Conservation (phyloP, 2,329 filamentous ascomycete species). For the Verticillium zaregamsianum region DNA sequence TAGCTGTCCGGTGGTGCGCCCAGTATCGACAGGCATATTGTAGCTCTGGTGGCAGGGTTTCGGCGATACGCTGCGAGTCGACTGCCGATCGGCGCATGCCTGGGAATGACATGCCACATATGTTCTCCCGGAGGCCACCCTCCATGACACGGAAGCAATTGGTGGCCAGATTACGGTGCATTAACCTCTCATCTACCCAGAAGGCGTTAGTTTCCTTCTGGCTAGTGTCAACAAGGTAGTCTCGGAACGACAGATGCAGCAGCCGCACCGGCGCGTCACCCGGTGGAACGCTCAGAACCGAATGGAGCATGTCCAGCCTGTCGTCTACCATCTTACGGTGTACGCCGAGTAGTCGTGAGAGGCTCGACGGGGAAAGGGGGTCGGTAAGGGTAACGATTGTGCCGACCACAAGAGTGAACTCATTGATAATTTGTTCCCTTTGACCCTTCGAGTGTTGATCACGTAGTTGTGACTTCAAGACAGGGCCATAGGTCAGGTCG, state of each 20-base stretch:
- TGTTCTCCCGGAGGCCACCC: conserved; percentile 25
- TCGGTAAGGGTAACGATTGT: conserved; percentile 22
- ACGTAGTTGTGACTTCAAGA: conserved; percentile 10
- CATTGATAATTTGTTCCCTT: conserved; percentile 8
- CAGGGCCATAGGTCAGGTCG: conserved; percentile 13
- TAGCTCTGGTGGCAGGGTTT: conserved; percentile 21
- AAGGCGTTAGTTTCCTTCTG: conserved; percentile 22
- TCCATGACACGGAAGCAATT: conserved; percentile 31
- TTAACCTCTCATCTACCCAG: conserved; percentile 27
- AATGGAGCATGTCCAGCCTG: conserved; percentile 24
- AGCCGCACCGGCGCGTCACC: conserved; percentile 18
- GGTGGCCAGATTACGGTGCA: conserved; percentile 23
- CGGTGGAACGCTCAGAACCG: conserved; percentile 26
- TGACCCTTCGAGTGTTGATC: background rate
- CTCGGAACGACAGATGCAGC: conserved; percentile 31
- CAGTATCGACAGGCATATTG: conserved; percentile 37
- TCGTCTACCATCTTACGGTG: conserved; percentile 10
- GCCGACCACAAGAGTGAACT: conserved; percentile 25
- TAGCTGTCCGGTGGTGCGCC: conserved; percentile 26
- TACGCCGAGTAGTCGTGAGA: conserved; percentile 22
- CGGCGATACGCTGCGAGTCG: conserved; percentile 14
- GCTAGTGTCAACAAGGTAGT: conserved; percentile 28
- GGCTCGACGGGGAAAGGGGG: conserved; percentile 22
- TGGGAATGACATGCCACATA: conserved; percentile 25
- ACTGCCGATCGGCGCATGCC: conserved; percentile 19